A percentile compares a stretch with the other conserved stretches of the same genome.
These are phyloP conservation scores for Kwoniella europaea DNA, from an alignment of 768 basidiomycete species.

Conservation along the genomic window DNA sequence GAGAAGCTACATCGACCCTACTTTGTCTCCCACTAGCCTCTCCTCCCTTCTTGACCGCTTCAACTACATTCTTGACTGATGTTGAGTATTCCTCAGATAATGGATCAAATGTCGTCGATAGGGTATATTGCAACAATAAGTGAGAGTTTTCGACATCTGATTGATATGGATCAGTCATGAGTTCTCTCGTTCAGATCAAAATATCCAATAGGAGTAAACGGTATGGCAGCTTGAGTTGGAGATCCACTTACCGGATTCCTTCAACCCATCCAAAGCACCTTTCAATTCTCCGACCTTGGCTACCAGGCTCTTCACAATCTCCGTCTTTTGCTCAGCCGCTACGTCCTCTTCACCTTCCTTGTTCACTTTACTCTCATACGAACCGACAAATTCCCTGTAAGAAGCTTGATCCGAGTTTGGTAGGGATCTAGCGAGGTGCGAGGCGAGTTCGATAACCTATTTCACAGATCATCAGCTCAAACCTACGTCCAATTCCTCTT, in stretches of 20 bases:
- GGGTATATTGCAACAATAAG: conserved; percentile 46
- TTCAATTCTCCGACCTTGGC: conserved; percentile 42
- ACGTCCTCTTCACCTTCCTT: conserved; percentile 34
- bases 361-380: conserved; percentile 38
- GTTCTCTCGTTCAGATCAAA: not conserved
- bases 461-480: not conserved
- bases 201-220: not conserved
- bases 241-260: conserved; percentile 50
- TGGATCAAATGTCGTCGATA: conserved; percentile 38
- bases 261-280: conserved; percentile 50
- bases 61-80: conserved; percentile 34
- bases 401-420: conserved; percentile 44
- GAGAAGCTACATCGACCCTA: conserved; percentile 46
- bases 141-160: conserved; percentile 54
- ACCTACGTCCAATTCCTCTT: not conserved
- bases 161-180: too few species aligned
- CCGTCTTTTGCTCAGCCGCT: conserved; percentile 36
- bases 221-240: too few species aligned
- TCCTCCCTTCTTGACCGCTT: conserved; percentile 43
- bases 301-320: conserved; percentile 47
- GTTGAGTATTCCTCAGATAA: conserved; percentile 33
- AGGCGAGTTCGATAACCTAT: conserved; percentile 51
- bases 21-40: conserved; percentile 35
- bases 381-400: conserved; percentile 39
- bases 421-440: conserved; percentile 48